Evolutionary conservation across 305 asterid species (phyloP).

Genomic region (Fraxinus baroniana): DNA sequence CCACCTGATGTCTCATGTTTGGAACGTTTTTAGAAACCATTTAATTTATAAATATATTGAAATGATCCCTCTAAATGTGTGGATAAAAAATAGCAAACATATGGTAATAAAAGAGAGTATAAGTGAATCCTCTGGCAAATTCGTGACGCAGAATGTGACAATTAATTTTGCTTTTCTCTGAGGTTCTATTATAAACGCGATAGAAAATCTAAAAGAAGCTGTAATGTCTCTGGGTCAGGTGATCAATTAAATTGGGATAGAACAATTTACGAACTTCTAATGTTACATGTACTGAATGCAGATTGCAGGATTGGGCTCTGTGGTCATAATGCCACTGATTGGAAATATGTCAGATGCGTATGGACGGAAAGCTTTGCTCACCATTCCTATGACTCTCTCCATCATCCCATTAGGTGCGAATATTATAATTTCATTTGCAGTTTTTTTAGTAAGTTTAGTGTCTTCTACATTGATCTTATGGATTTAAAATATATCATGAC

Average conservation of each 20-base stretch:
- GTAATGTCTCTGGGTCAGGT: background rate
- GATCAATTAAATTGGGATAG: background rate
- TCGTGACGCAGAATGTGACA: background rate
- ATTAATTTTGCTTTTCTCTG: background rate
- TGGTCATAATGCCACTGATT: conserved; percentile 43
- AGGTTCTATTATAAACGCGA: background rate
- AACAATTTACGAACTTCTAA: background rate
- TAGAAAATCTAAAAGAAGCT: background rate
- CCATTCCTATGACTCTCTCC: conserved; percentile 33
- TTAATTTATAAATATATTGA: background rate
- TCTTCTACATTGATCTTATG: background rate
- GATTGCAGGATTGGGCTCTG: conserved; percentile 39
- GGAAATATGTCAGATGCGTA: conserved; percentile 43
- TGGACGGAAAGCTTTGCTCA: conserved; percentile 36
- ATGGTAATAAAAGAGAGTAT: background rate
- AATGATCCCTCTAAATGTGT: background rate
- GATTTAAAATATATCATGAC: background rate
- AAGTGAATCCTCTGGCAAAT: background rate
- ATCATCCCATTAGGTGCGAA: conserved; percentile 33
- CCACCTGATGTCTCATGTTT: background rate
- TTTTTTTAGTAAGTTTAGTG: background rate
- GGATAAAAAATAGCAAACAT: background rate
- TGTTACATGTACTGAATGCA: conserved; percentile 15
- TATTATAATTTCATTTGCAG: background rate
- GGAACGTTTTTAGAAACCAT: background rate